A percentile compares a stretch with the other conserved stretches of the same genome.
These are phyloP conservation scores for Sorghum bicolor DNA, from an alignment of 176 grass and related monocot genomes.

Conservation along the genomic window DNA sequence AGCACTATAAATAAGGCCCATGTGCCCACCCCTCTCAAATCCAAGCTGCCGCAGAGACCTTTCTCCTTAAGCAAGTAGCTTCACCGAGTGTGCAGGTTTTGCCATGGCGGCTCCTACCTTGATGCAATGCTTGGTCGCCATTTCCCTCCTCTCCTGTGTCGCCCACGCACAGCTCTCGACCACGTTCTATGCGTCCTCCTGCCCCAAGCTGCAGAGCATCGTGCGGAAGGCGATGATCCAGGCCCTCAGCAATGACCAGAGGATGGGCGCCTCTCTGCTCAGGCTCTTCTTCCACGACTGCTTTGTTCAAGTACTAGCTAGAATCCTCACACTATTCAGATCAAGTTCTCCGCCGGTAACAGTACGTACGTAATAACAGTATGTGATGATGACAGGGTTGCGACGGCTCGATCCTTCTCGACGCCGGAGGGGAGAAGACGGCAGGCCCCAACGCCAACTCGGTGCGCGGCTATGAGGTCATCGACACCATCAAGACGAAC, in stretches of 20 bases:
- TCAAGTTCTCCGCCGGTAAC: too few species aligned
- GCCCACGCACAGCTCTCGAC: constrained; percentile 44
- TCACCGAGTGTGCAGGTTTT: background rate
- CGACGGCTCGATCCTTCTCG: constrained; percentile 63
- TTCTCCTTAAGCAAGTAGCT: background rate
- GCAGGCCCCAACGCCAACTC: constrained; percentile 62
- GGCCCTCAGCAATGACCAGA: constrained; percentile 35
- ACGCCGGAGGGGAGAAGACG: constrained; percentile 52
- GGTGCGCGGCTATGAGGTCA: constrained; percentile 49
- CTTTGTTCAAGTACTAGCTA: constrained; percentile 47
- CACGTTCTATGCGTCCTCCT: constrained; percentile 45
- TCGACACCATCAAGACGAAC: constrained; percentile 50
- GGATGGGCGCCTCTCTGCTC: constrained; percentile 66
- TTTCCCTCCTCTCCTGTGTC: constrained; percentile 24
- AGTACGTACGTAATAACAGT: too few species aligned
- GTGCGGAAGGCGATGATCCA: constrained; percentile 36
- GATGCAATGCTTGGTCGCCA: constrained; percentile 12
- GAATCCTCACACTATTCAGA: background rate
- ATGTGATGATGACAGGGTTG: constrained; percentile 38
- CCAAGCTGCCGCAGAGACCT: background rate
- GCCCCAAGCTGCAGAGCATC: constrained; percentile 53
- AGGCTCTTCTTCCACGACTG: constrained; percentile 86
- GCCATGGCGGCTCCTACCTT: constrained; percentile 30
- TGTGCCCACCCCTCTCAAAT: background rate
- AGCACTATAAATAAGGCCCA: constrained; percentile 1